Evolutionary conservation across 108 stramenopile species (phyloP).

Genomic region (Fistulifera solaris): DNA sequence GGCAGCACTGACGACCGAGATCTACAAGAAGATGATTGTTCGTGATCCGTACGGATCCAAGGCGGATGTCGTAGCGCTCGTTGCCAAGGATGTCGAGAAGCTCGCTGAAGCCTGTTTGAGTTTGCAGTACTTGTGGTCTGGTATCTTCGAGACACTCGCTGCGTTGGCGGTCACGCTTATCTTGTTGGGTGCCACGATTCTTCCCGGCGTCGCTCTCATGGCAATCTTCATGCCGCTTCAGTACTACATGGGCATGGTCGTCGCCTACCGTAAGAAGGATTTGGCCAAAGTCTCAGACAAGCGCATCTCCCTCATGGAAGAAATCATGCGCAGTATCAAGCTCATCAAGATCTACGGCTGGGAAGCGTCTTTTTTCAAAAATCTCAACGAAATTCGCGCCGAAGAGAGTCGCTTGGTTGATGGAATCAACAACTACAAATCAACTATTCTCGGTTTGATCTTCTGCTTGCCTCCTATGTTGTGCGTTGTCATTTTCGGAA

Average conservation of each 20-base stretch:
- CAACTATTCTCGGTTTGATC: neutral
- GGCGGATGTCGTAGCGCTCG: no score
- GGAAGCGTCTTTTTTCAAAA: constrained; percentile 67
- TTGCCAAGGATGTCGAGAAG: no score
- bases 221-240: constrained; percentile 9
- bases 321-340: constrained; percentile 85
- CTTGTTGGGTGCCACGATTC: constrained; percentile 6
- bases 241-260: constrained; percentile 10
- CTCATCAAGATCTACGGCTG: constrained; percentile 90
- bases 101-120: constrained; percentile 8
- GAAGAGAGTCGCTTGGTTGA: constrained; percentile 38
- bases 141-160: constrained; percentile 7
- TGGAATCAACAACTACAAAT: constrained; percentile 26
- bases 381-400: constrained; percentile 40
- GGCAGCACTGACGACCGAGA: constrained; percentile 8
- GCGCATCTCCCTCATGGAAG: no score
- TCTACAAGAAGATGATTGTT: constrained; percentile 17
- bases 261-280: constrained; percentile 13
- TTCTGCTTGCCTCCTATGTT: neutral
- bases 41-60: constrained; percentile 8
- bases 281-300: no score
- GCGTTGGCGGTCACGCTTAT: constrained; percentile 5
- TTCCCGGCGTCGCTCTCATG: constrained; percentile 9
- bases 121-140: constrained; percentile 11
- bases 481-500: constrained; percentile 23